phyloP scores from a whole-genome alignment of 169 alveolate genomes.

The Neospora caninum region DNA sequence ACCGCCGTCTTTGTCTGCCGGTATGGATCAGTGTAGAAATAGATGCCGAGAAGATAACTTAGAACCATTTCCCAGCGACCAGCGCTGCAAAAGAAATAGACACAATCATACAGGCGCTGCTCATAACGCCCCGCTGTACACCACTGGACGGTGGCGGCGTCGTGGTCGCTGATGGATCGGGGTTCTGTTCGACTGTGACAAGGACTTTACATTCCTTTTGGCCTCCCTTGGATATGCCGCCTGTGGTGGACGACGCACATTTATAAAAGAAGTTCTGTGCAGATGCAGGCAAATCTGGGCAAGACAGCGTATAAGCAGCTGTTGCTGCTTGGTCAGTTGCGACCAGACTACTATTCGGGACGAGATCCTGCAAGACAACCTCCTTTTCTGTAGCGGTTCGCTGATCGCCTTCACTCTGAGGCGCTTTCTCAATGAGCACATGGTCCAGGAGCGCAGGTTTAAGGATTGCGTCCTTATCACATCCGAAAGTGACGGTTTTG shows the following conservation, averaged over 20 bases:
- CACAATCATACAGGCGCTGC: too few relatives aligned
- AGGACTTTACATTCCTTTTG: neutral
- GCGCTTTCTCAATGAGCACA: neutral
- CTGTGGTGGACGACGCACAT: neutral
- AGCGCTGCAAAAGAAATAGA: too few relatives aligned
- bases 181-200: neutral
- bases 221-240: neutral
- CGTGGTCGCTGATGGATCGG: too few relatives aligned
- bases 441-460: neutral
- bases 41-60: too few relatives aligned
- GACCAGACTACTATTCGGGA: neutral
- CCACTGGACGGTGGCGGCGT: too few relatives aligned
- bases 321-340: neutral
- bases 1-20: too few relatives aligned
- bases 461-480: neutral
- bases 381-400: neutral
- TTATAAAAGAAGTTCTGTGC: neutral
- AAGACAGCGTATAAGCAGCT: neutral
- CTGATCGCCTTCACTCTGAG: neutral
- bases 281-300: neutral
- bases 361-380: neutral
- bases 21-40: too few relatives aligned
- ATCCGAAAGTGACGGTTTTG: neutral
- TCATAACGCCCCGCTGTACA: too few relatives aligned
- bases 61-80: too few relatives aligned